Conservation (phyloP, 768 basidiomycete species). For the Hygrophoropsis aurantiaca region DNA sequence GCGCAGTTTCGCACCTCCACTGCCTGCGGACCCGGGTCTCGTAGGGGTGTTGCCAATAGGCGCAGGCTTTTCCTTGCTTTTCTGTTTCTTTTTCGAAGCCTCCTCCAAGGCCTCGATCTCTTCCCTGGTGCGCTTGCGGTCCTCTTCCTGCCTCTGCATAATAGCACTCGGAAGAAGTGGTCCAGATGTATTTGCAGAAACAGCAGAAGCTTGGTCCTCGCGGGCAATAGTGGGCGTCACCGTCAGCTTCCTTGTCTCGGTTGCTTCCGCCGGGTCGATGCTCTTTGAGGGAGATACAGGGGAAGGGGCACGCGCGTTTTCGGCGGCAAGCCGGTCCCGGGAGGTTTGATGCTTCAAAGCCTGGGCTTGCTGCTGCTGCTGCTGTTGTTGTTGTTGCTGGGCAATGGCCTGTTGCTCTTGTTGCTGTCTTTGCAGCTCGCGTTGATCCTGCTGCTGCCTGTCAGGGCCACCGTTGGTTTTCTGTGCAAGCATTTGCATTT, state of each 20-base stretch:
- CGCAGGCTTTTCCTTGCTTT: constrained; percentile 43
- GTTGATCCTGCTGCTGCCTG: constrained; percentile 30
- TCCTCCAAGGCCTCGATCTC: constrained; percentile 47
- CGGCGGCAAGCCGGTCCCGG: constrained; percentile 44
- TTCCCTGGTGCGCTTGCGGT: constrained; percentile 52
- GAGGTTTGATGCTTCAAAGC: constrained; percentile 44
- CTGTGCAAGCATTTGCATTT: constrained; percentile 18
- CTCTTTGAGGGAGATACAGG: constrained; percentile 28
- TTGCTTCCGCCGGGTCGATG: constrained; percentile 67
- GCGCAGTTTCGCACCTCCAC: constrained; percentile 36
- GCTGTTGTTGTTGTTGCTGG: constrained; percentile 31
- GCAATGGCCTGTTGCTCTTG: constrained; percentile 34
- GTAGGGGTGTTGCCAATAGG: constrained; percentile 25
- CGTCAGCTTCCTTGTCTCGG: constrained; percentile 75
- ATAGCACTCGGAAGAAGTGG: constrained; percentile 39
- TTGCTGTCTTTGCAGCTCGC: constrained; percentile 23
- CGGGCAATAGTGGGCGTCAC: constrained; percentile 79
- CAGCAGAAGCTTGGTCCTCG: constrained; percentile 38
- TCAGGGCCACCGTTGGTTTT: constrained; percentile 31
- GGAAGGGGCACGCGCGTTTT: constrained; percentile 25
- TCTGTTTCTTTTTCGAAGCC: constrained; percentile 49
- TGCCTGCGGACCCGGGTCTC: constrained; percentile 8
- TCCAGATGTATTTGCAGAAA: constrained; percentile 13
- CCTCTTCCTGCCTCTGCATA: constrained; percentile 50
- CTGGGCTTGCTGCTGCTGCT: constrained; percentile 20